Conservation (phyloP, 352 stramenopile genomes). For the Halophytophthora polymorphica region DNA sequence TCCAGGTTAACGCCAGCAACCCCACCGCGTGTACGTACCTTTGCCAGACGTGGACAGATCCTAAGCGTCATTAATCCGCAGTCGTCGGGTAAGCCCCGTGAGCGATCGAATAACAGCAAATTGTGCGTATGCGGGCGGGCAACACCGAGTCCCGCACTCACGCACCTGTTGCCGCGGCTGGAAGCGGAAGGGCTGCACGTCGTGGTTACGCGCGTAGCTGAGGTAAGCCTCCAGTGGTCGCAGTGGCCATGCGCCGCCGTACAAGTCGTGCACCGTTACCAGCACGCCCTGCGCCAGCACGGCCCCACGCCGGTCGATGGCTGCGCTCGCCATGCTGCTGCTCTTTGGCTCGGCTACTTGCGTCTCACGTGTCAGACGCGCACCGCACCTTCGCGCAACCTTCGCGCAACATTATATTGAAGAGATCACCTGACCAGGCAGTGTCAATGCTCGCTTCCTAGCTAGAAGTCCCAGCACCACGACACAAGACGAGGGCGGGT, state of each 20-base stretch:
- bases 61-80: constrained; percentile 11
- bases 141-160: neutral
- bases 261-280: constrained; percentile 67
- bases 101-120: neutral
- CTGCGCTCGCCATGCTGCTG: constrained; percentile 43
- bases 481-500: too few species aligned
- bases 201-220: constrained; percentile 24
- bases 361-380: too few species aligned
- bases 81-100: neutral
- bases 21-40: constrained; percentile 20
- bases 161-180: constrained; percentile 38
- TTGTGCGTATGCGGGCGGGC: neutral
- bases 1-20: neutral
- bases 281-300: constrained; percentile 48
- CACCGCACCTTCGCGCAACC: too few species aligned
- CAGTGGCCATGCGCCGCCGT: constrained; percentile 39
- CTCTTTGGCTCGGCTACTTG: too few species aligned
- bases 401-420: too few species aligned
- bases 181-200: constrained; percentile 54
- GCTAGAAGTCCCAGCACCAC: too few species aligned
- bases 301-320: constrained; percentile 38
- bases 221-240: constrained; percentile 52
- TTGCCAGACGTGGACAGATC: constrained; percentile 33
- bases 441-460: too few species aligned
- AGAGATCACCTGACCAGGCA: too few species aligned